phyloP scores from a whole-genome alignment of 306 rosid genomes.

The Cucurbita pepo region DNA sequence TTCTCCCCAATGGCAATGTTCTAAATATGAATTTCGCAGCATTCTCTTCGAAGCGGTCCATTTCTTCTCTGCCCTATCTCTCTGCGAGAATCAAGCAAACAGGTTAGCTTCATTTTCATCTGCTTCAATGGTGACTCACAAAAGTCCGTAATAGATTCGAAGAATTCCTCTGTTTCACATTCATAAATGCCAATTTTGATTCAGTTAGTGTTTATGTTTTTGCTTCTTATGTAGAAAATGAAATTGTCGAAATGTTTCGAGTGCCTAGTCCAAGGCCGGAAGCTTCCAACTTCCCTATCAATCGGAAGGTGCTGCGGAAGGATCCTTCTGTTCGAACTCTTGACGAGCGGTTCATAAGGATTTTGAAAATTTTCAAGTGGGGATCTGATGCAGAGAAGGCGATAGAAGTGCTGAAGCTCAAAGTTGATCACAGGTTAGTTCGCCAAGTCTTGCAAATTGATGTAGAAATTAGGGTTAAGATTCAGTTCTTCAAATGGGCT shows the following conservation, averaged over 20 bases:
- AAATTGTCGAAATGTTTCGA: conserved; percentile 60
- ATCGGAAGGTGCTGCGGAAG: conserved; percentile 24
- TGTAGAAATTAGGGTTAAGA: conserved; percentile 58
- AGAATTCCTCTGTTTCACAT: neutral
- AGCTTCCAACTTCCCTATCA: conserved; percentile 10
- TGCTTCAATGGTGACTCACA: neutral
- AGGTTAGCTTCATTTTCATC: conserved; percentile 16
- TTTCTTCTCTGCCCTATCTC: conserved; percentile 41
- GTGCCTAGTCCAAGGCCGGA: conserved; percentile 27
- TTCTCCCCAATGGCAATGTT: neutral
- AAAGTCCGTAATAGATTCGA: neutral
- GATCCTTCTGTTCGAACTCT: conserved; percentile 39
- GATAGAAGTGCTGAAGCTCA: conserved; percentile 66
- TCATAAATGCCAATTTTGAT: neutral
- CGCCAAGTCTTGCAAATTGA: conserved; percentile 60
- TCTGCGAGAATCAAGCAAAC: conserved; percentile 66
- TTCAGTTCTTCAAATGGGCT: conserved; percentile 85
- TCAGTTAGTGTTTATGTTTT: neutral
- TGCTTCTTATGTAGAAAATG: conserved; percentile 49
- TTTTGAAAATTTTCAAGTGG: conserved; percentile 88
- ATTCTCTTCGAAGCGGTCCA: conserved; percentile 26
- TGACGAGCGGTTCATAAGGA: conserved; percentile 80
- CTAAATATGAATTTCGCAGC: conserved; percentile 7
- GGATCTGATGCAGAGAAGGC: conserved; percentile 96
- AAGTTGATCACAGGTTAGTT: conserved; percentile 68